Percentiles rank a stretch among this genome's conserved stretches.
Evolutionary conservation across 257 asterid genomes (phyloP).

Genomic region (Solanum chilense): DNA sequence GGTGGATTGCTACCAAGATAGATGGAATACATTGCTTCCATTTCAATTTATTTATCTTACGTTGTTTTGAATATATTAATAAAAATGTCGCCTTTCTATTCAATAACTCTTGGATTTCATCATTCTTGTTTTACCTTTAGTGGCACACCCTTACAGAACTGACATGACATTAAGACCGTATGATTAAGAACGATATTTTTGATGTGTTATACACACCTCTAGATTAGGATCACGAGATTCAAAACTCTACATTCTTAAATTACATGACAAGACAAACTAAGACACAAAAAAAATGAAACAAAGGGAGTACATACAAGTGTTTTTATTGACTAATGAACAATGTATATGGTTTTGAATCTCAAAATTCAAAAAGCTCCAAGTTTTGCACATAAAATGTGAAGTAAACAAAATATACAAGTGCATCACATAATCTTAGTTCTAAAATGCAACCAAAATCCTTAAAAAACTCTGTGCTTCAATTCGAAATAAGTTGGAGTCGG

Average conservation of each 20-base stretch:
- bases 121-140: not conserved
- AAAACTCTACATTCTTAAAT: not conserved
- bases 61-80: not conserved
- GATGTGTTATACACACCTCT: not conserved
- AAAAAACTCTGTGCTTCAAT: not conserved
- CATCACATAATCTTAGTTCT: not conserved
- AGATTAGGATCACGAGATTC: not conserved
- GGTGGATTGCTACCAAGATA: constrained; percentile 22
- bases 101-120: not conserved
- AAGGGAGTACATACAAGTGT: not conserved
- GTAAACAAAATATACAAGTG: not conserved
- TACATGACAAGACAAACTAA: not conserved
- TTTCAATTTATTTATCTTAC: not conserved
- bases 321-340: not conserved
- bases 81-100: not conserved
- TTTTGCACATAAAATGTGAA: not conserved
- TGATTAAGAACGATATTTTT: not conserved
- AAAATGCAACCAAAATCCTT: not conserved
- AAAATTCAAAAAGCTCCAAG: not conserved
- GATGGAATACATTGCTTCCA: not conserved
- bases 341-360: not conserved
- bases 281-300: not conserved
- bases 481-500: not conserved
- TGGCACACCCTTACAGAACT: not conserved
- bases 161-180: not conserved